Percentiles rank a stretch among this genome's conserved stretches.
These are phyloP conservation scores for Eragrostis nindensis DNA, from an alignment of 176 grass and related monocot genomes.

Conservation along the genomic window DNA sequence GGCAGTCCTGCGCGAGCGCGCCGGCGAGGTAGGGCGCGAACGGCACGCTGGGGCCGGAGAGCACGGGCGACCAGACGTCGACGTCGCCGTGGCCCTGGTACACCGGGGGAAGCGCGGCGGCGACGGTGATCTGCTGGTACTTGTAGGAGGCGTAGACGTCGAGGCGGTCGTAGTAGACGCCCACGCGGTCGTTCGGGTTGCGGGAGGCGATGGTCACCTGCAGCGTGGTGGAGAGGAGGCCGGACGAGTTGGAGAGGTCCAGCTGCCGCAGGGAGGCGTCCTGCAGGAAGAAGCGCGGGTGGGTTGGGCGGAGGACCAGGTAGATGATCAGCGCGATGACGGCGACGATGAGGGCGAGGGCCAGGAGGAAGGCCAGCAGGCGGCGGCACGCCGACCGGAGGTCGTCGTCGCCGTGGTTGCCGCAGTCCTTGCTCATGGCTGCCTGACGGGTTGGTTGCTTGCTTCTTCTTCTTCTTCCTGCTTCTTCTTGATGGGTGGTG, in stretches of 20 bases:
- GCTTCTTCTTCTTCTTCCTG: too few species aligned
- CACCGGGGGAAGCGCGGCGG: conserved; percentile 48
- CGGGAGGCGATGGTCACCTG: conserved; percentile 61
- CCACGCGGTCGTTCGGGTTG: conserved; percentile 77
- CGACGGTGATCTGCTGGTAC: conserved; percentile 76
- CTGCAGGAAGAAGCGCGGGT: conserved; percentile 73
- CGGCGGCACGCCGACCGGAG: conserved; percentile 17
- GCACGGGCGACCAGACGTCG: conserved; percentile 63
- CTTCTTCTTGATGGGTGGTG: too few species aligned
- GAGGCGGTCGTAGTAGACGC: conserved; percentile 86
- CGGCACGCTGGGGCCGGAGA: conserved; percentile 57
- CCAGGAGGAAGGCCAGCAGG: background rate
- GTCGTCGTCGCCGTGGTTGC: conserved; percentile 59
- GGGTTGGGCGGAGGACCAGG: conserved; percentile 63
- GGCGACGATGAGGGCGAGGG: conserved; percentile 39
- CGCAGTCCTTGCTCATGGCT: conserved; percentile 67
- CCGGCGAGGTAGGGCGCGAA: conserved; percentile 52
- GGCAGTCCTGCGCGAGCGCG: conserved; percentile 51
- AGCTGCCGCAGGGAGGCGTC: conserved; percentile 63
- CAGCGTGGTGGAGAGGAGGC: conserved; percentile 54
- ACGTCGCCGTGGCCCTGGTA: conserved; percentile 86
- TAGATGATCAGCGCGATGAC: conserved; percentile 56
- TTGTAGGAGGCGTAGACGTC: conserved; percentile 75
- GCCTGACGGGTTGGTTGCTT: background rate
- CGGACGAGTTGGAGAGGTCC: conserved; percentile 58